These are phyloP conservation scores for Mortierella sp. DNA, from an alignment of 371 early-diverging fungal species.

Conservation along the genomic window DNA sequence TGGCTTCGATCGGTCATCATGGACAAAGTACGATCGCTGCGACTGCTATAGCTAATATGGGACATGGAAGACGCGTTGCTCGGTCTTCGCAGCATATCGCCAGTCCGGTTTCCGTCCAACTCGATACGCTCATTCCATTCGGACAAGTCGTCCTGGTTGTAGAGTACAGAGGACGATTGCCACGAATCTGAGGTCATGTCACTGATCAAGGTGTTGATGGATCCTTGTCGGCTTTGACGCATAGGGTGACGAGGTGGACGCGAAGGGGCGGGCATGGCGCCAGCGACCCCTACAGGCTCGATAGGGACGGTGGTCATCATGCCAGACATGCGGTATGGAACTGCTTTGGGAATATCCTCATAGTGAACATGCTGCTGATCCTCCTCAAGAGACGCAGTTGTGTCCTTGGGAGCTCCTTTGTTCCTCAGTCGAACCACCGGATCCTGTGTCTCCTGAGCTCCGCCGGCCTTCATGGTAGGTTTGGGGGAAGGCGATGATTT, in stretches of 20 bases:
- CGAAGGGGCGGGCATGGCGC: conserved; percentile 7
- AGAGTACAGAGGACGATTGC: conserved; percentile 31
- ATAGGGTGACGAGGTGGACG: conserved; percentile 50
- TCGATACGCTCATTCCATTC: conserved; percentile 31
- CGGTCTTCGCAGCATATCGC: conserved; percentile 15
- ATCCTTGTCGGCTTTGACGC: conserved; percentile 45
- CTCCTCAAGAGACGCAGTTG: neutral
- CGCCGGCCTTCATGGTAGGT: neutral
- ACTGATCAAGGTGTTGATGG: conserved; percentile 27
- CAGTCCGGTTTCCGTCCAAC: neutral
- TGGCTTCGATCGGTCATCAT: conserved; percentile 27
- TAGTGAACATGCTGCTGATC: conserved; percentile 49
- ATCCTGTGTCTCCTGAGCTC: neutral
- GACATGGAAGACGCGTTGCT: conserved; percentile 15
- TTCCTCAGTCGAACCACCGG: conserved; percentile 15
- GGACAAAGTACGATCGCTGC: conserved; percentile 27
- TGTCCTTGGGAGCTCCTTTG: neutral
- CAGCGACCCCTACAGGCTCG: conserved; percentile 30
- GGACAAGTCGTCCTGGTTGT: conserved; percentile 47
- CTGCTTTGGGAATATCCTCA: conserved; percentile 47
- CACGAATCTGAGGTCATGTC: conserved; percentile 49
- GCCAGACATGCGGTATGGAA: conserved; percentile 49
- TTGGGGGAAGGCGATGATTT: neutral
- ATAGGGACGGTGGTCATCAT: conserved; percentile 53
- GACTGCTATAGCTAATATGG: conserved; percentile 2